Evolutionary conservation across 2,329 filamentous ascomycete genomes (phyloP).

Genomic region (Fusarium irregulare): DNA sequence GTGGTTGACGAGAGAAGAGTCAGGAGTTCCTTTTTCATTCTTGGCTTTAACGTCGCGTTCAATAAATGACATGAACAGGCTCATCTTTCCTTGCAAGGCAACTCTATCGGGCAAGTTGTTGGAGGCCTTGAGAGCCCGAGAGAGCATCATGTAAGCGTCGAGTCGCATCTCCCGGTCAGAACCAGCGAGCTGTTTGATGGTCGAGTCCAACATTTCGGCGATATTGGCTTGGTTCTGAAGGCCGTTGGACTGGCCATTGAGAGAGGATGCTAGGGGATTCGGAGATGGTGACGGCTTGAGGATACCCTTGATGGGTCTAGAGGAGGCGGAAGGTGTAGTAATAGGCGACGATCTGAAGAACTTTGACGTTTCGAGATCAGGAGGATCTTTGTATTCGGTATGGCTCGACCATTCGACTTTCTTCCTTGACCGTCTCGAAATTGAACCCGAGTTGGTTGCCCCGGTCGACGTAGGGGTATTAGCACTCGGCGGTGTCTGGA

Average conservation of each 20-base stretch:
- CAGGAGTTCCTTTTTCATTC: constrained; percentile 64
- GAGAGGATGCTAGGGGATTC: constrained; percentile 57
- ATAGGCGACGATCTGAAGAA: constrained; percentile 55
- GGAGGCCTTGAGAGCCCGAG: constrained; percentile 80
- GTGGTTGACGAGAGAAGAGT: constrained; percentile 79
- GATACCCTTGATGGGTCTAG: constrained; percentile 72
- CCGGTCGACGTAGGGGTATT: constrained; percentile 58
- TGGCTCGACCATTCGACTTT: constrained; percentile 68
- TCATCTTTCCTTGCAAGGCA: constrained; percentile 80
- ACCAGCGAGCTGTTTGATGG: constrained; percentile 82
- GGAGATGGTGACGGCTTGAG: constrained; percentile 75
- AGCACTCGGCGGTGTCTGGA: constrained; percentile 64
- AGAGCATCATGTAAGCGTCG: constrained; percentile 88
- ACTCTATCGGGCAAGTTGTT: constrained; percentile 82
- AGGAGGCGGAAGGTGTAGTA: constrained; percentile 53
- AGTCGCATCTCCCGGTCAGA: constrained; percentile 77
- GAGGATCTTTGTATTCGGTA: constrained; percentile 67
- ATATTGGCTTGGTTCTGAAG: constrained; percentile 65
- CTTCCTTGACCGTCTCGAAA: constrained; percentile 61
- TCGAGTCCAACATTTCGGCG: constrained; percentile 84
- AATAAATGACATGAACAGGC: constrained; percentile 82
- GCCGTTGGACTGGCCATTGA: constrained; percentile 57
- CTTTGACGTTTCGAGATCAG: constrained; percentile 54
- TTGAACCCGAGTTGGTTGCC: constrained; percentile 56
- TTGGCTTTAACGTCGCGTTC: constrained; percentile 80